Evolutionary conservation across 768 basidiomycete genomes (phyloP).

Genomic region (Suillus hirtellus): DNA sequence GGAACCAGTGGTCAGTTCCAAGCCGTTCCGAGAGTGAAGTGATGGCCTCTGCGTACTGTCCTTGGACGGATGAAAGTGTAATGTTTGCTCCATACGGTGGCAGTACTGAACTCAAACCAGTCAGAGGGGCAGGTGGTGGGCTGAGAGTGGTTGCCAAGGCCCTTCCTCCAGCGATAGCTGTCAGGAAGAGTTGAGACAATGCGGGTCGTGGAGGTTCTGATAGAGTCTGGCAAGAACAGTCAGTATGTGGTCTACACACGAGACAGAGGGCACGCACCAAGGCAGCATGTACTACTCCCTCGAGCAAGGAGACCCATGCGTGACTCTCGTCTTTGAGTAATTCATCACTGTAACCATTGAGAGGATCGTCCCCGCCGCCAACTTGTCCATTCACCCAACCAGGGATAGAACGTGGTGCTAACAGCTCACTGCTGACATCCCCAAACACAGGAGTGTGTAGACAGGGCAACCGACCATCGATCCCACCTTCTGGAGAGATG

Average conservation of each 20-base stretch:
- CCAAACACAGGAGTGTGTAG: slow-evolving; percentile 53
- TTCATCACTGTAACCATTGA: slow-evolving; percentile 70
- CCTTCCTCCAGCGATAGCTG: slow-evolving; percentile 27
- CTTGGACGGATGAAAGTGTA: slow-evolving; percentile 48
- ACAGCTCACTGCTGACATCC: slow-evolving; percentile 45
- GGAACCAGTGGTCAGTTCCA: slow-evolving; percentile 78
- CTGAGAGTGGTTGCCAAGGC: slow-evolving; percentile 51
- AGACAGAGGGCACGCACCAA: slow-evolving; percentile 46
- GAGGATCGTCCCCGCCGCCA: slow-evolving; percentile 38
- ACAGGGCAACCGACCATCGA: slow-evolving; percentile 69
- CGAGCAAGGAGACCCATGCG: slow-evolving; percentile 81
- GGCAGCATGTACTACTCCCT: slow-evolving; percentile 75
- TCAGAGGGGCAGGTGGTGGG: slow-evolving; percentile 69
- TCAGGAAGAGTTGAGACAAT: slow-evolving; percentile 43
- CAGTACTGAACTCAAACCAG: slow-evolving; percentile 64
- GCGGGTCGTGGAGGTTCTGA: slow-evolving; percentile 40
- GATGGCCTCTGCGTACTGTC: slow-evolving; percentile 71
- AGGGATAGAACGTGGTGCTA: slow-evolving; percentile 68
- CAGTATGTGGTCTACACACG: slow-evolving; percentile 8
- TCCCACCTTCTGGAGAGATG: slow-evolving; percentile 65
- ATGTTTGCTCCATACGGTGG: slow-evolving; percentile 63
- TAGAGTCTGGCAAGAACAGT: slow-evolving; percentile 41
- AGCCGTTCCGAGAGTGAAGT: slow-evolving; percentile 72
- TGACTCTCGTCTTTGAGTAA: slow-evolving; percentile 69
- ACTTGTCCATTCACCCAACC: slow-evolving; percentile 68